Evolutionary conservation across 1,284 basidiomycete species (phyloP), one percentile per base, ranked within the genome.

Genomic region (Ceratobasidium sp.): DNA sequence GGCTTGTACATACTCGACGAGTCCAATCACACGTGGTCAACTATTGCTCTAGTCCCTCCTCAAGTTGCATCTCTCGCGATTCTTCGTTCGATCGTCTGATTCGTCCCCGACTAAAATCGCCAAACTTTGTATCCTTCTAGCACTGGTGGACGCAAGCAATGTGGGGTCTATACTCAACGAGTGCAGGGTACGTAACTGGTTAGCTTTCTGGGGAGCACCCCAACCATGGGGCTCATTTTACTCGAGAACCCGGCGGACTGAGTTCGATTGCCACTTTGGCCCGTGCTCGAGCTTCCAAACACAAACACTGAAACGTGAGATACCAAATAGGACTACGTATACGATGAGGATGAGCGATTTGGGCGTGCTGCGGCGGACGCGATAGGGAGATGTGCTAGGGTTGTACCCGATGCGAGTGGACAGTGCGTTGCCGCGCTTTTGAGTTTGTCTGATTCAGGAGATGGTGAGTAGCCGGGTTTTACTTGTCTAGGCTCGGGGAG

Each of bases 341-440:
- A 89, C 16, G 88, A 92, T 74, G 78, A 83, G 0, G 85, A 92
- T 62, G 88, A 91, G 72, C 73, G 75, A 1, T 83, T 95, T 0
- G 88, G 91, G 0, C 81, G 84, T 16, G 86, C 85, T 47, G 85
- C 92, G 0, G 86, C 96, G 33, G 80, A 82, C 29, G 93, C 89
- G 0, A 85, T 97, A 50, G 94, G 94, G 2, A 82, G 81, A 71
- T 89, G 89, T 72, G 90, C 92, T 1, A 80, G 82, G 49, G 75
- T 82, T 0, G 82, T 90, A 41, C 87, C 91, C 0, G 85, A 88
- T 14, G 85, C 87, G 16, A 83, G 84, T 1, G 82, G 85, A 36
- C 84, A 87, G 53, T 93, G 91, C 73, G 80, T 95, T 56, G 84
- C 83, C 1, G 84, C 88, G 0, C 81, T 97, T 9, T 89, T 92